Conservation (phyloP, 2,329 filamentous ascomycete species). For the Xenoacremonium recifei region DNA sequence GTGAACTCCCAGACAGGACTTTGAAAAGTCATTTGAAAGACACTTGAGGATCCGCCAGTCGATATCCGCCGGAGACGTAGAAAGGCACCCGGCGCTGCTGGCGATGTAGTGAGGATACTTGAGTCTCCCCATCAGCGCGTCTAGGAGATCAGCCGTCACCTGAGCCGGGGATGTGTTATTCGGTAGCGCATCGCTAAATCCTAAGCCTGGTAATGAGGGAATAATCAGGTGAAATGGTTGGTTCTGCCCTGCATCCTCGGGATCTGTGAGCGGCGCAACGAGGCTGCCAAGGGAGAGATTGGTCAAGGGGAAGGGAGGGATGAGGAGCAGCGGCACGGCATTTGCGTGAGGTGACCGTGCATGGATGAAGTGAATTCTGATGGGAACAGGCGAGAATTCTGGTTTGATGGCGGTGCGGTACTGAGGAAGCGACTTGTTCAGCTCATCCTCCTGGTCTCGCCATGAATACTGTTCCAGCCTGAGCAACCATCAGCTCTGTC, state of each 20-base stretch:
- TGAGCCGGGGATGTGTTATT: conserved; percentile 48
- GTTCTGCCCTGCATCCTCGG: conserved; percentile 40
- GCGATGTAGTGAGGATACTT: conserved; percentile 59
- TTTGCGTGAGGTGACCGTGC: conserved; percentile 49
- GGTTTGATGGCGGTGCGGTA: conserved; percentile 56
- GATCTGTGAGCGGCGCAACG: conserved; percentile 52
- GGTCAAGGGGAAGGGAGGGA: conserved; percentile 65
- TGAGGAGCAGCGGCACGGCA: conserved; percentile 62
- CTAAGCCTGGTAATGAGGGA: conserved; percentile 63
- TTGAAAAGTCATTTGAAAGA: conserved; percentile 46
- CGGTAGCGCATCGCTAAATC: conserved; percentile 63
- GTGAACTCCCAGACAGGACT: conserved; percentile 58
- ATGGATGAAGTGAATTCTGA: conserved; percentile 66
- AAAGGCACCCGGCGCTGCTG: conserved; percentile 51
- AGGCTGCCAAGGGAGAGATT: conserved; percentile 60
- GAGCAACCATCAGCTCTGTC: conserved; percentile 1
- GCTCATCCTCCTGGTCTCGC: conserved; percentile 55
- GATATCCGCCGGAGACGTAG: conserved; percentile 44
- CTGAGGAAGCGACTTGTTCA: conserved; percentile 62
- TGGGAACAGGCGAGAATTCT: conserved; percentile 36
- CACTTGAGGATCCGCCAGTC: conserved; percentile 50
- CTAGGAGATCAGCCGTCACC: conserved; percentile 54
- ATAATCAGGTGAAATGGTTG: conserved; percentile 66
- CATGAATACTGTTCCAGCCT: conserved; percentile 68
- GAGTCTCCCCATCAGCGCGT: conserved; percentile 59